A percentile compares a stretch with the other conserved stretches of the same genome.
Evolutionary conservation across 306 rosid genomes (phyloP).

Genomic region (Cicer arietinum): DNA sequence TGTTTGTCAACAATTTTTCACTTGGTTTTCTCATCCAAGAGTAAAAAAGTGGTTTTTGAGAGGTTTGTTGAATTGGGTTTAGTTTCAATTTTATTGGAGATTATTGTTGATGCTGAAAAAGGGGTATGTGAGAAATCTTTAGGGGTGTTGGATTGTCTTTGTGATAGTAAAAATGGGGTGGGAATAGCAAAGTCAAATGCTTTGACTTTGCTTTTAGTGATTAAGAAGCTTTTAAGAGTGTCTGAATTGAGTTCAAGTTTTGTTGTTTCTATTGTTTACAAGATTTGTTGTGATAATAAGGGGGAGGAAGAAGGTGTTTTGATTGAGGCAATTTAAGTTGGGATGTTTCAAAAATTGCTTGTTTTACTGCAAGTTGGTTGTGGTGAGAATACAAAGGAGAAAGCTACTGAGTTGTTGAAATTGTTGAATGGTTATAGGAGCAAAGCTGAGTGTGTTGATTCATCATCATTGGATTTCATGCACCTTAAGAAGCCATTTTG

Average conservation of each 20-base stretch:
- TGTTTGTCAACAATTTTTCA: constrained; percentile 61
- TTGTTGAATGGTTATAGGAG: constrained; percentile 62
- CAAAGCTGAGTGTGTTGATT: constrained; percentile 68
- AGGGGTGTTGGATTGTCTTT: constrained; percentile 64
- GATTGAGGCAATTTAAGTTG: constrained; percentile 71
- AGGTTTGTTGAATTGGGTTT: constrained; percentile 71
- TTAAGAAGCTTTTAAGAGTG: constrained; percentile 75
- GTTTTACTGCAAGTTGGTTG: constrained; percentile 88
- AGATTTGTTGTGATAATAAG: constrained; percentile 54
- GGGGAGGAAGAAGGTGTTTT: constrained; percentile 50
- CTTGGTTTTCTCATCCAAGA: constrained; percentile 54
- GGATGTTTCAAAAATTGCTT: constrained; percentile 77
- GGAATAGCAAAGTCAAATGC: constrained; percentile 64
- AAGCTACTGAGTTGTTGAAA: constrained; percentile 74
- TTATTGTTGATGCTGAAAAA: constrained; percentile 69
- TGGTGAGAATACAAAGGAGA: constrained; percentile 63
- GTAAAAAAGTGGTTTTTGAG: constrained; percentile 27
- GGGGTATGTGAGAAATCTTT: constrained; percentile 67
- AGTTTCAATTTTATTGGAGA: constrained; percentile 65
- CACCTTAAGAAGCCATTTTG: constrained; percentile 71
- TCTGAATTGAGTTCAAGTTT: constrained; percentile 66
- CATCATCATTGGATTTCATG: constrained; percentile 71
- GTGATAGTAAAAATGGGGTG: constrained; percentile 62
- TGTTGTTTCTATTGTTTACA: constrained; percentile 71
- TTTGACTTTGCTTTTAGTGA: constrained; percentile 71